Base-by-base conservation (phyloP, 805 yeast species). In the Wickerhamomyces bisporus region DNA sequence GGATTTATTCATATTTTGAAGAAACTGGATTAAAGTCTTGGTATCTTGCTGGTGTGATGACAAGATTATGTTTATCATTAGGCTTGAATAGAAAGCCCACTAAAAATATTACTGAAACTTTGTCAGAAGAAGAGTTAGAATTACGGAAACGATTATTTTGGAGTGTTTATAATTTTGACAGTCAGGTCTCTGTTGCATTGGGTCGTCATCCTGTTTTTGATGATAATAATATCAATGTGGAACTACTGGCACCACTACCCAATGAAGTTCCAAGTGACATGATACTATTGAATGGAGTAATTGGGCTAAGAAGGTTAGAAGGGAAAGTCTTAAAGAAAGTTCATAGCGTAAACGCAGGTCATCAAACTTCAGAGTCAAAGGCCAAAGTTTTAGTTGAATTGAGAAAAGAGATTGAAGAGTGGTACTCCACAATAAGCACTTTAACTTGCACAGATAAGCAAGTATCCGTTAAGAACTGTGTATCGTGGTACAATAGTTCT, bases 1-100 rank as follows among this genome's bases (percentile, higher is more conserved):
- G 75, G 10, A 60, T 75, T 20, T 72, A 71, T 47, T 70, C 79
- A 0, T 69, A 70, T 35, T 73, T 71, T 48, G 77, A 73, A 43
- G 69, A 71, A 10, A 53, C 65, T 28, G 76, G 76, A 4, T 60
- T 68, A 10, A 64, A 71, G 18, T 64, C 78, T 1, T 74, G 79
- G 81, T 69, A 72, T 27, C 61, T 74, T 17, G 67, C 70, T 38
- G 77, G 80, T 1, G 49, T 71, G 17, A 56, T 72, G 23, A 59
- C 70, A 44, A 53, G 80, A 45, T 42, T 71, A 34, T 62, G 68
- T 1, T 52, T 72, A 13, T 66, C 70, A 11, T 43, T 73, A 20
- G 77, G 78, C 2, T 51, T 75, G 23, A 70, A 75, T 47, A 65
- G 73, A 36, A 62, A 58, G 13, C 38, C 64, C 6, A 9, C 14